Conservation (phyloP, 2,329 filamentous ascomycete species). For the Fusarium longipes region DNA sequence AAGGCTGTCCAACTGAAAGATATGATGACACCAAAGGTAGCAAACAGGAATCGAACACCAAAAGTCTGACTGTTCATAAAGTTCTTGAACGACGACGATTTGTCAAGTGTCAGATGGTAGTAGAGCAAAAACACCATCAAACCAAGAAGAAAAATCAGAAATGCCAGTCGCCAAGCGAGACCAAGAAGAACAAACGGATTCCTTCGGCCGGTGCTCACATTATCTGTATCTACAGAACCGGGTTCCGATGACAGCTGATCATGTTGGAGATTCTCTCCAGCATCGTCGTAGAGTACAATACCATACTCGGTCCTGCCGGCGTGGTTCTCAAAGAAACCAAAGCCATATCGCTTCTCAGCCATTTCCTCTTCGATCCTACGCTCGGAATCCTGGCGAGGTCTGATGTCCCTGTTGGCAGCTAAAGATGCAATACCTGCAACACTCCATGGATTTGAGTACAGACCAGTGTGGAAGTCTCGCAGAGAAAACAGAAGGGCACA, state of each 20-base stretch:
- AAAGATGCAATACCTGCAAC: conserved; percentile 43
- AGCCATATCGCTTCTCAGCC: conserved; percentile 42
- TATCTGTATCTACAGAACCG: conserved; percentile 32
- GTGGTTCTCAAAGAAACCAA: conserved; percentile 42
- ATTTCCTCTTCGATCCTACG: conserved; percentile 43
- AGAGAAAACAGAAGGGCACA: conserved; percentile 37
- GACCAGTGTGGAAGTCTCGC: conserved; percentile 39
- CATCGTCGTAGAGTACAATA: conserved; percentile 41
- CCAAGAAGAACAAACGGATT: conserved; percentile 54
- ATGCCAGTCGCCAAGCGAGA: conserved; percentile 51
- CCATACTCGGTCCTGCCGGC: conserved; percentile 41
- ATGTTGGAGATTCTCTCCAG: conserved; percentile 27
- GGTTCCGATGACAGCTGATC: conserved; percentile 19
- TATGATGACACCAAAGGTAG: conserved; percentile 55
- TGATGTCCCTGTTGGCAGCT: conserved; percentile 42
- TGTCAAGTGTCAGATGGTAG: conserved; percentile 51
- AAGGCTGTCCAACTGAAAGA: conserved; percentile 57
- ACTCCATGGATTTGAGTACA: conserved; percentile 51
- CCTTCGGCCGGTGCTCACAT: conserved; percentile 10
- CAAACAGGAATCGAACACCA: conserved; percentile 58
- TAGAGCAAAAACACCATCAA: conserved; percentile 55
- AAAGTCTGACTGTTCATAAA: conserved; percentile 57
- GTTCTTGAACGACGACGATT: conserved; percentile 49
- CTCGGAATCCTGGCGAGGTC: conserved; percentile 36
- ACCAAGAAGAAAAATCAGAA: conserved; percentile 50